Percentiles rank a stretch among this genome's conserved stretches.
Evolutionary conservation across 179 eudicot genomes (phyloP).

Genomic region (Nepenthes alata): DNA sequence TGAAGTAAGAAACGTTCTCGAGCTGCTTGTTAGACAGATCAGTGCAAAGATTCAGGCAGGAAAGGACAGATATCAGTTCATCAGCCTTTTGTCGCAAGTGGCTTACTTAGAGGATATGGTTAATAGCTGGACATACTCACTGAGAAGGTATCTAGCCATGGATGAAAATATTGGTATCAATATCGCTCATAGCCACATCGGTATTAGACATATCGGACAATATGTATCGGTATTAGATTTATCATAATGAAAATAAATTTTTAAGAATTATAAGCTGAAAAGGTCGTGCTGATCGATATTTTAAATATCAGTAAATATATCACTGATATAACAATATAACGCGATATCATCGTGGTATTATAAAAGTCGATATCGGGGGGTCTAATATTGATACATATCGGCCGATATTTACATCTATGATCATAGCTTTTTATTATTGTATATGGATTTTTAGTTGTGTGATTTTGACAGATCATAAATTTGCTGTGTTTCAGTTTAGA

Average conservation of each 20-base stretch:
- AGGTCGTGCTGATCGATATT: too few relatives aligned
- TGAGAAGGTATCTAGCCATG: constrained; percentile 45
- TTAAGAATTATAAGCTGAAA: too few relatives aligned
- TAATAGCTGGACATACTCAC: constrained; percentile 67
- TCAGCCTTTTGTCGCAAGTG: constrained; percentile 72
- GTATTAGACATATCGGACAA: too few relatives aligned
- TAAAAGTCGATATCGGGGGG: too few relatives aligned
- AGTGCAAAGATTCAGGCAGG: constrained; percentile 64
- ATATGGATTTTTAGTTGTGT: background rate
- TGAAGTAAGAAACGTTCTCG: constrained; percentile 74
- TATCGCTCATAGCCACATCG: too few relatives aligned
- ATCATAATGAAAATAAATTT: too few relatives aligned
- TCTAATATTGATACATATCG: too few relatives aligned
- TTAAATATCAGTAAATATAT: too few relatives aligned
- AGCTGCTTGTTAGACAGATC: constrained; percentile 53
- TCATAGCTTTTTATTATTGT: constrained; percentile 1
- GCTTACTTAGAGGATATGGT: constrained; percentile 89
- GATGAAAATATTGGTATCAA: too few relatives aligned
- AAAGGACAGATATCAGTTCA: constrained; percentile 50
- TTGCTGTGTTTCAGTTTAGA: constrained; percentile 56
- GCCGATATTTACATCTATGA: background rate
- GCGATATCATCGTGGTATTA: too few relatives aligned
- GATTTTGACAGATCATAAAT: constrained; percentile 11
- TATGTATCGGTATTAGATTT: too few relatives aligned
- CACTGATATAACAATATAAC: too few relatives aligned